Conservation (phyloP, 192 early-diverging fungal genomes). For the Oehlia diaphana region DNA sequence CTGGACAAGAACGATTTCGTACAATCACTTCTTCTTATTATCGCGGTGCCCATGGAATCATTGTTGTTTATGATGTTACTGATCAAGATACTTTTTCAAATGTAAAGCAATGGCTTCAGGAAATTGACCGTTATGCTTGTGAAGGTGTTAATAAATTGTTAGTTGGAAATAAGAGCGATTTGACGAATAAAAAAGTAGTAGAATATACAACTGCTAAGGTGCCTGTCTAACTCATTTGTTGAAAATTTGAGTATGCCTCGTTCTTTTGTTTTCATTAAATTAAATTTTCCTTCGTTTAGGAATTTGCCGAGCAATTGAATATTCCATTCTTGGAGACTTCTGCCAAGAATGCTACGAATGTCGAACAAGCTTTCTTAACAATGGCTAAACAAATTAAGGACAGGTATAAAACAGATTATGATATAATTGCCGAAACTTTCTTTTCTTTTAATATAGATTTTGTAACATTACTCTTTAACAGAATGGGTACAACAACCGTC, state of each 20-base stretch:
- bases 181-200: constrained; percentile 91
- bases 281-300: constrained; percentile 47
- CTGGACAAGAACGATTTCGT: constrained; percentile 98
- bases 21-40: constrained; percentile 99
- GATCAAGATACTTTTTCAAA: constrained; percentile 94
- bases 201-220: constrained; percentile 67
- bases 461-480: constrained; percentile 6
- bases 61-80: constrained; percentile 98
- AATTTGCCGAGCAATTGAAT: constrained; percentile 84
- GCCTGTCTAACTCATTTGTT: not conserved
- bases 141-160: constrained; percentile 98
- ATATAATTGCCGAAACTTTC: too few relatives aligned
- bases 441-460: not conserved
- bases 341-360: constrained; percentile 96
- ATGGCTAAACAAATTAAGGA: constrained; percentile 99
- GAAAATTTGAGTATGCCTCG: not conserved
- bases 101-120: constrained; percentile 98
- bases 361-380: constrained; percentile 98
- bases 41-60: constrained; percentile 97
- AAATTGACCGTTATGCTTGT: constrained; percentile 96
- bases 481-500: constrained; percentile 59
- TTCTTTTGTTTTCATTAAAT: not conserved
- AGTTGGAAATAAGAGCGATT: constrained; percentile 98
- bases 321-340: constrained; percentile 98
- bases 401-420: constrained; percentile 40